Conservation (phyloP, 1,284 basidiomycete genomes). For the Cryptococcus sp. region DNA sequence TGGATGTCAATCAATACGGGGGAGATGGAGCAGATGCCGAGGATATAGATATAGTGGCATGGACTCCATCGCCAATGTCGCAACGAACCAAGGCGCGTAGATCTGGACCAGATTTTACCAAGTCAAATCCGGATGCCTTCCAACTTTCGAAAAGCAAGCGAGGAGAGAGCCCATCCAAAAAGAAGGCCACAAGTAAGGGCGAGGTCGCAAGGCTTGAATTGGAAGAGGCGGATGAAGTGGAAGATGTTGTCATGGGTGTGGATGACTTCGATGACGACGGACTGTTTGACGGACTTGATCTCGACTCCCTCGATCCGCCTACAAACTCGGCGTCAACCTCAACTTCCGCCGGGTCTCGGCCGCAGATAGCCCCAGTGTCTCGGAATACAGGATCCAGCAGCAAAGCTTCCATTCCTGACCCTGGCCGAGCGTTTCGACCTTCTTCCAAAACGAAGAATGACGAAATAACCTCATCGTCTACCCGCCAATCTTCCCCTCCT, state of each 20-base stretch:
- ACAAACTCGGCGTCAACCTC: slow-evolving; percentile 1
- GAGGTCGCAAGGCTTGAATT: too few species aligned
- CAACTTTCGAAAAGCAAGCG: too few species aligned
- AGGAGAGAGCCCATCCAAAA: too few species aligned
- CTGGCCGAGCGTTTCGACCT: neutral
- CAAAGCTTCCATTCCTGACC: neutral
- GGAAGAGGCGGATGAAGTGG: neutral
- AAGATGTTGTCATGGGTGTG: neutral
- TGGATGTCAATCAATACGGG: neutral
- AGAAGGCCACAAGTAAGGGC: too few species aligned
- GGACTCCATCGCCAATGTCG: slow-evolving; percentile 11
- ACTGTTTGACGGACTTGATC: slow-evolving; percentile 3
- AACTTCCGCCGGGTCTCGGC: too few species aligned
- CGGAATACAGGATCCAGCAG: too few species aligned
- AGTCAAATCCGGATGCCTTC: too few species aligned
- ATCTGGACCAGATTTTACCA: neutral
- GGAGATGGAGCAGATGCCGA: too few species aligned
- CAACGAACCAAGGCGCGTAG: neutral
- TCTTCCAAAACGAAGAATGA: neutral
- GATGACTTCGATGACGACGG: neutral
- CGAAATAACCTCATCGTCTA: neutral
- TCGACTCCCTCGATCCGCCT: neutral
- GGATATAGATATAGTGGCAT: too few species aligned
- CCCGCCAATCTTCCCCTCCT: neutral
- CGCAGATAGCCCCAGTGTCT: too few species aligned